Percentiles rank a stretch among this genome's conserved stretches.
Conservation (phyloP, 2,329 filamentous ascomycete species). For the Hypoxylon sp. region DNA sequence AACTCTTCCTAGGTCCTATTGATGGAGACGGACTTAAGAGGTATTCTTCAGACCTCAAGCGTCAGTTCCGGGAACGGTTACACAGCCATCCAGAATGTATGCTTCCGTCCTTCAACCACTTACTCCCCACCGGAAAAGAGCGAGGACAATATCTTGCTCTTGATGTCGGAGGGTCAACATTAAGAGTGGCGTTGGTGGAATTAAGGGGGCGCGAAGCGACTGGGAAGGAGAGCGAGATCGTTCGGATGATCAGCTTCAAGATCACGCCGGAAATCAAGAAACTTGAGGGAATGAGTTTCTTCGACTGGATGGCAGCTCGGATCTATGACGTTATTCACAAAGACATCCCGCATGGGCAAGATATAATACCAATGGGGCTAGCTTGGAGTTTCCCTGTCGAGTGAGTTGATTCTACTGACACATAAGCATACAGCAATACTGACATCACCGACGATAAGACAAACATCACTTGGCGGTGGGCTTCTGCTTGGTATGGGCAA, state of each 20-base stretch:
- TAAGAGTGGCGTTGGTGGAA: slow-evolving; percentile 75
- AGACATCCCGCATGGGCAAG: slow-evolving; percentile 58
- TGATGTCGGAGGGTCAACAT: slow-evolving; percentile 78
- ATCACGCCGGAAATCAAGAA: slow-evolving; percentile 70
- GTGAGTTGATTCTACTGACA: slow-evolving; percentile 60
- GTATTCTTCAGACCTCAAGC: slow-evolving; percentile 67
- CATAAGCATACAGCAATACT: slow-evolving; percentile 36
- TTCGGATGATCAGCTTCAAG: slow-evolving; percentile 69
- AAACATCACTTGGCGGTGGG: slow-evolving; percentile 74
- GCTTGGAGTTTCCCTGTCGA: slow-evolving; percentile 81
- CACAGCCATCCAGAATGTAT: slow-evolving; percentile 70
- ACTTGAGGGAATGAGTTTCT: slow-evolving; percentile 72
- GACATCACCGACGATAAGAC: slow-evolving; percentile 60
- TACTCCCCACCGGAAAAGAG: slow-evolving; percentile 73
- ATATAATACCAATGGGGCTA: slow-evolving; percentile 71
- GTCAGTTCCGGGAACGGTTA: slow-evolving; percentile 69
- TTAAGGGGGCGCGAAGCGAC: slow-evolving; percentile 64
- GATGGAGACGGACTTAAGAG: slow-evolving; percentile 61
- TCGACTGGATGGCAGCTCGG: slow-evolving; percentile 76
- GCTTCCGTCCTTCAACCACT: slow-evolving; percentile 77
- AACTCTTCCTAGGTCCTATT: slow-evolving; percentile 65
- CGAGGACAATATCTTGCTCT: slow-evolving; percentile 72
- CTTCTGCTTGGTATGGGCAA: slow-evolving; percentile 76
- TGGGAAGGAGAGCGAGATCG: slow-evolving; percentile 64
- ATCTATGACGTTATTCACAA: slow-evolving; percentile 70